Evolutionary conservation across 2,329 filamentous ascomycete genomes (phyloP).

Genomic region (Colletotrichum tofieldiae): DNA sequence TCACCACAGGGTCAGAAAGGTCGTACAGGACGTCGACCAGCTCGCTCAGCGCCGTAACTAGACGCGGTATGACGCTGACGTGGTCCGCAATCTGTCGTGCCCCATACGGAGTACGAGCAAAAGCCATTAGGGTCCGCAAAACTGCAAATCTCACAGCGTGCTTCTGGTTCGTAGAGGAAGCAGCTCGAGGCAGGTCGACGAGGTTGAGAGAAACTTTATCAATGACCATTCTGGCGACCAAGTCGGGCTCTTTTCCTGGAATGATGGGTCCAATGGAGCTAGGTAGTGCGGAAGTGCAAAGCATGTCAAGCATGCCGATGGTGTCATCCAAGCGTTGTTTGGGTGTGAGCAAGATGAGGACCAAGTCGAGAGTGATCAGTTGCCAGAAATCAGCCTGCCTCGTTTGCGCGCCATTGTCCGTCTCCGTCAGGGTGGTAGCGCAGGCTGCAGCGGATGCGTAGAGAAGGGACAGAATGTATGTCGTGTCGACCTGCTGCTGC

Average conservation of each 20-base stretch:
- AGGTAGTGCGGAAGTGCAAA: constrained; percentile 76
- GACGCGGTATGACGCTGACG: constrained; percentile 78
- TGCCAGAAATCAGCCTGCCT: constrained; percentile 74
- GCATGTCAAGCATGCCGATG: constrained; percentile 74
- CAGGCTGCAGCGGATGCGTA: constrained; percentile 75
- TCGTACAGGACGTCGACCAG: constrained; percentile 85
- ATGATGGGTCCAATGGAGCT: constrained; percentile 78
- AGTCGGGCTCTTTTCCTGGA: constrained; percentile 58
- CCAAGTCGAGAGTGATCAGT: constrained; percentile 75
- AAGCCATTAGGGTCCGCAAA: constrained; percentile 70
- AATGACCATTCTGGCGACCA: constrained; percentile 66
- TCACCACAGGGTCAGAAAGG: constrained; percentile 36
- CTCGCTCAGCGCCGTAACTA: constrained; percentile 75
- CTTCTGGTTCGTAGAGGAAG: constrained; percentile 56
- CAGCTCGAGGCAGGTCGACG: constrained; percentile 67
- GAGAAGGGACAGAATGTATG: constrained; percentile 76
- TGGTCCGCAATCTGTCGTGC: constrained; percentile 78
- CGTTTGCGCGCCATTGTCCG: constrained; percentile 48
- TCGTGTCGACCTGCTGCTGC: constrained; percentile 73
- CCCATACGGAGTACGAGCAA: constrained; percentile 75
- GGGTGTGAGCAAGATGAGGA: constrained; percentile 77
- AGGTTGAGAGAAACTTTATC: constrained; percentile 76
- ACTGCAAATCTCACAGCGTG: constrained; percentile 63
- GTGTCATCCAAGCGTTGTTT: constrained; percentile 77
- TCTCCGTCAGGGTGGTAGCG: constrained; percentile 55